These are phyloP conservation scores for Boletus subcaerulescens DNA, from an alignment of 768 basidiomycete species.

Conservation along the genomic window DNA sequence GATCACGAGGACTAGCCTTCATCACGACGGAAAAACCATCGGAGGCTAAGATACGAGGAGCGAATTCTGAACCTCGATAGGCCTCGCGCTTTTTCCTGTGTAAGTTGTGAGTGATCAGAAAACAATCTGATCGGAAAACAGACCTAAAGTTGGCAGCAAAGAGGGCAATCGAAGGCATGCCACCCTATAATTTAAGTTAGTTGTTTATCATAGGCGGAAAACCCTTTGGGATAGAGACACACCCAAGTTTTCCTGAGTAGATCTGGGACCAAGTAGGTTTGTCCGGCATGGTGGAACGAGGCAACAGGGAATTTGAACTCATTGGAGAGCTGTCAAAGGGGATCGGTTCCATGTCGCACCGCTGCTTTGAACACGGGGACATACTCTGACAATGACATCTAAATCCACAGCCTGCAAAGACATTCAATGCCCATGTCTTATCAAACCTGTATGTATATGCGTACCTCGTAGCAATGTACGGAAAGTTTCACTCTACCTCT, in stretches of 20 bases:
- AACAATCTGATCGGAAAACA: not conserved
- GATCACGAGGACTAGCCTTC: conserved; percentile 50
- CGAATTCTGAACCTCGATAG: conserved; percentile 78
- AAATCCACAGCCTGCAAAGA: conserved; percentile 58
- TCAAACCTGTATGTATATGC: not conserved
- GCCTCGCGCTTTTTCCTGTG: conserved; percentile 75
- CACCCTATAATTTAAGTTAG: conserved; percentile 39
- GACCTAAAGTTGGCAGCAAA: conserved; percentile 57
- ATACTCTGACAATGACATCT: conserved; percentile 65
- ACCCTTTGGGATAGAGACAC: not conserved
- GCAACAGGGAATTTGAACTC: conserved; percentile 82
- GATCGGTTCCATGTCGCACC: not conserved
- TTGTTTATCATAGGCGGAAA: not conserved
- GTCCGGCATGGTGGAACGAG: conserved; percentile 76
- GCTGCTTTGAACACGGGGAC: conserved; percentile 19
- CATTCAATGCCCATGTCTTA: not conserved
- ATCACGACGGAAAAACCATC: conserved; percentile 66
- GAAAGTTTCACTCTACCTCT: conserved; percentile 65
- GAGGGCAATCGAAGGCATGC: conserved; percentile 72
- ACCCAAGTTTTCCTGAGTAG: conserved; percentile 70
- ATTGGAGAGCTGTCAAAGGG: conserved; percentile 56
- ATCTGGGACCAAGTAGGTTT: conserved; percentile 81
- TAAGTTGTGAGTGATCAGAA: not conserved
- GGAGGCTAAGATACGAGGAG: conserved; percentile 68
- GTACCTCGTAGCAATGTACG: conserved; percentile 38